Evolutionary conservation across 495 filamentous ascomycete species (phyloP).

Genomic region (Podospora appendiculata): DNA sequence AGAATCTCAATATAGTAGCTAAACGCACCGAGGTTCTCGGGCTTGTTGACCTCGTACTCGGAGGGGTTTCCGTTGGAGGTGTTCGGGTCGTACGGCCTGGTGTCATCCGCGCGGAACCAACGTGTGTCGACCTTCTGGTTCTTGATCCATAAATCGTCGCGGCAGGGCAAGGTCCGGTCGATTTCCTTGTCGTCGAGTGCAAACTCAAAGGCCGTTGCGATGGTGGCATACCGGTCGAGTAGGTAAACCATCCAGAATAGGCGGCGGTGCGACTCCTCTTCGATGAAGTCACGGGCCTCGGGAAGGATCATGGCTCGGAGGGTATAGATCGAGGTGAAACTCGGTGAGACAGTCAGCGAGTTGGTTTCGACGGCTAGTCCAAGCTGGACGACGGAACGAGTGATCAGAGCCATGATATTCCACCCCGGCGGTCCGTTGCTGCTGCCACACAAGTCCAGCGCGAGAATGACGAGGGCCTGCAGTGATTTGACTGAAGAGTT

Average conservation of each 20-base stretch:
- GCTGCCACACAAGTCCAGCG: constrained; percentile 67
- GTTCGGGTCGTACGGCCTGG: constrained; percentile 18
- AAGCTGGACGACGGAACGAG: constrained; percentile 75
- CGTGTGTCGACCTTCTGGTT: constrained; percentile 77
- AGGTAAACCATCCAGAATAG: constrained; percentile 93
- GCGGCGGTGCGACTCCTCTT: constrained; percentile 74
- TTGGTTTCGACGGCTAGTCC: constrained; percentile 74
- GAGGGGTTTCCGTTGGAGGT: constrained; percentile 14
- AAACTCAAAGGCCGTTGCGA: constrained; percentile 86
- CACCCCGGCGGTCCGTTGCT: constrained; percentile 81
- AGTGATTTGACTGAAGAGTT: constrained; percentile 82
- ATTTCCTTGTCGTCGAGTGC: constrained; percentile 82
- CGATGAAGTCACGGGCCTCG: constrained; percentile 75
- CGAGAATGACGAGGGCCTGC: constrained; percentile 77
- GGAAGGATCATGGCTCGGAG: constrained; percentile 73
- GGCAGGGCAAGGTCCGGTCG: constrained; percentile 76
- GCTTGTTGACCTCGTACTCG: constrained; percentile 58
- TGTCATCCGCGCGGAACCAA: constrained; percentile 60
- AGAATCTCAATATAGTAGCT: constrained; percentile 81
- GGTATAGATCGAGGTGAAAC: constrained; percentile 78
- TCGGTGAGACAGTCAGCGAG: constrained; percentile 63
- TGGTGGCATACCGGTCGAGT: constrained; percentile 79
- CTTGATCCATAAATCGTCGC: constrained; percentile 75
- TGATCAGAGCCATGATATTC: constrained; percentile 83
- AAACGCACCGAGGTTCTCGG: constrained; percentile 78